Conservation (phyloP, 768 basidiomycete genomes). For the Tulasnella sp. region DNA sequence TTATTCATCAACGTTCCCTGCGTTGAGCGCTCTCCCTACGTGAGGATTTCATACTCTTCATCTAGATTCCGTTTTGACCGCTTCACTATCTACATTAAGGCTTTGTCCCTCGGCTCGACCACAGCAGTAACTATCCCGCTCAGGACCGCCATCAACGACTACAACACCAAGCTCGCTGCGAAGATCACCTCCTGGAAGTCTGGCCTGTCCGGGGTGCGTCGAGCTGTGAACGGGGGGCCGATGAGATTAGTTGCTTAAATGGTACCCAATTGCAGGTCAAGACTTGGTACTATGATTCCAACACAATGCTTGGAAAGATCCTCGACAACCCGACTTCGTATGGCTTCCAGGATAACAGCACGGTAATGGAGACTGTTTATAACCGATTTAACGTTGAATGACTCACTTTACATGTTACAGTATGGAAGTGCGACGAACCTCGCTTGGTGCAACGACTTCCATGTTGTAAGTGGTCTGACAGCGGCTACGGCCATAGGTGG, state of each 20-base stretch:
- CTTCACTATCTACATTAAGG: neutral
- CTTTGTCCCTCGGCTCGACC: neutral
- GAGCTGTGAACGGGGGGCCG: neutral
- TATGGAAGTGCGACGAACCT: slow-evolving; percentile 5
- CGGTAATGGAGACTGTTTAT: slow-evolving; percentile 28
- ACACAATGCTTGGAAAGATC: slow-evolving; percentile 32
- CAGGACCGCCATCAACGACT: neutral
- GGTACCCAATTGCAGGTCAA: slow-evolving; percentile 26
- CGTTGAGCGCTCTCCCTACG: slow-evolving; percentile 43
- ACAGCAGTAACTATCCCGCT: too few species aligned
- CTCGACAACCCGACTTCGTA: slow-evolving; percentile 36
- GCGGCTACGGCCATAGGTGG: neutral
- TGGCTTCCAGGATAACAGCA: slow-evolving; percentile 45
- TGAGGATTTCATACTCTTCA: slow-evolving; percentile 22
- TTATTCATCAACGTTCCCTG: slow-evolving; percentile 54
- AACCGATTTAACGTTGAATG: neutral
- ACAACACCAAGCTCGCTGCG: slow-evolving; percentile 26
- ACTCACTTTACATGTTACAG: neutral
- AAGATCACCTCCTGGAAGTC: slow-evolving; percentile 30
- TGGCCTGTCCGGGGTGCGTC: slow-evolving; percentile 28
- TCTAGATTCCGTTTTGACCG: neutral
- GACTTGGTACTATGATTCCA: slow-evolving; percentile 41
- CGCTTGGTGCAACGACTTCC: slow-evolving; percentile 9
- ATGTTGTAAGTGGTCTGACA: slow-evolving; percentile 7
- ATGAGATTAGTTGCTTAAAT: neutral